Evolutionary conservation across 2,329 filamentous ascomycete genomes (phyloP), one percentile per base, ranked within the genome.

Genomic region (Diaporthe citrichinensis): DNA sequence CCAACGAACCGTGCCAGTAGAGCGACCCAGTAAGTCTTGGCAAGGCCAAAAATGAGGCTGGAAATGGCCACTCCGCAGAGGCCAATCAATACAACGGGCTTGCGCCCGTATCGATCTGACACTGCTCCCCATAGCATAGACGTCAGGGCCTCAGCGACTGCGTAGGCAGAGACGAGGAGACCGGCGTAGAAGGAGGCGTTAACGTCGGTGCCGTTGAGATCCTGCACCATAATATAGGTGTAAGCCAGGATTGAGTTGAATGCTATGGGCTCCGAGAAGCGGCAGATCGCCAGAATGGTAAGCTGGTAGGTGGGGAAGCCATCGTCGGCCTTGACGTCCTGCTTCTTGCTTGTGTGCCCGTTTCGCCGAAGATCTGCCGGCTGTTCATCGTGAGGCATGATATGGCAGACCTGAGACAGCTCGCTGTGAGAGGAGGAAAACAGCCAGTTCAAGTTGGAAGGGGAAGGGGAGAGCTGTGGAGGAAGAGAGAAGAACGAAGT

Each of bases 141-240:
- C 1, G 85, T 86, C 53, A 85, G 74, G 25, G 85, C 84, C 78
- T 87, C 85, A 58, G 85, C 85, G 36, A 86, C 82, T 53, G 85
- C 84, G 71, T 86, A 87, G 20, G 85, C 85, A 15, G 84, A 86
- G 31, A 87, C 83, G 12, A 87, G 81, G 14, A 91, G 85, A 15
- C 88, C 88, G 31, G 86, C 82, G 81, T 87, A 87, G 82, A 91
- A 90, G 36, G 84, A 81, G 23, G 86, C 84, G 46, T 86, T 81
- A 23, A 81, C 80, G n/a, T 84, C 82, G 39, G 80, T 83, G 53
- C 80, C 82, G 71, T 84, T 80, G 55, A 88, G 80, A 67, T 85
- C 83, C 72, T 81, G 77, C 7, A 86, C 84, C 85, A 87, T 86
- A 7, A 83, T 81, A 76, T 83, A 87, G 4, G 84, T 85, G 79